Percentiles rank a stretch among this genome's conserved stretches.
These are phyloP conservation scores for Actinomortierella wolfii DNA, from an alignment of 371 early-diverging fungal genomes.

Conservation along the genomic window DNA sequence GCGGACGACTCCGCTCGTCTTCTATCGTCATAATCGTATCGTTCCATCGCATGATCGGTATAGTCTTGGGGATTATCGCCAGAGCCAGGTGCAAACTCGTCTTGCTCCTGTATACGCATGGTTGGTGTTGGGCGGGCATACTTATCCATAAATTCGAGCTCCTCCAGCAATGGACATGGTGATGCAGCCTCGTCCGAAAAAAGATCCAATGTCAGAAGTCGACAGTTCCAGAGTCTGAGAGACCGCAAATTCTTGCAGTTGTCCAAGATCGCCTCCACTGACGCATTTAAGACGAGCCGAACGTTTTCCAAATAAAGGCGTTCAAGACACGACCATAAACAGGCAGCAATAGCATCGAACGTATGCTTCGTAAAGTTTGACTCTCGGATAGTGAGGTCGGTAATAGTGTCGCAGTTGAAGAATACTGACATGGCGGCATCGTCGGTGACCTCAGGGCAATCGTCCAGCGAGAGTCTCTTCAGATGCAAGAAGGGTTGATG, in stretches of 20 bases:
- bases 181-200: slow-evolving; percentile 12
- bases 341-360: slow-evolving; percentile 18
- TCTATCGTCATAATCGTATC: too few relatives aligned
- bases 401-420: slow-evolving; percentile 36
- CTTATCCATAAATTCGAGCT: slow-evolving; percentile 45
- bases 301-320: slow-evolving; percentile 39
- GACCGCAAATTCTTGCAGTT: slow-evolving; percentile 15
- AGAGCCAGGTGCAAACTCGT: too few relatives aligned
- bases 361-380: slow-evolving; percentile 31
- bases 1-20: too few relatives aligned
- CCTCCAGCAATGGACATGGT: slow-evolving; percentile 19
- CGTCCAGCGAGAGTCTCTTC: slow-evolving; percentile 9
- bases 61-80: too few relatives aligned
- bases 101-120: too few relatives aligned
- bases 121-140: slow-evolving; percentile 5
- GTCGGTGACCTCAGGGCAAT: slow-evolving; percentile 39
- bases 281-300: slow-evolving; percentile 29
- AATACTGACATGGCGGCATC: slow-evolving; percentile 35
- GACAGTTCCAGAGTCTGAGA: slow-evolving; percentile 38
- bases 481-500: slow-evolving; percentile 15
- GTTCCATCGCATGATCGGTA: too few relatives aligned
- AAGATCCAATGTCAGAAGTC: slow-evolving; percentile 30
- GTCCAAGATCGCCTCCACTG: slow-evolving; percentile 24
- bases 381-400: slow-evolving; percentile 28
- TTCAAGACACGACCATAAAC: slow-evolving; percentile 16